These are phyloP conservation scores for Phytopythium ostracodes DNA, from an alignment of 352 stramenopile genomes.

Conservation along the genomic window DNA sequence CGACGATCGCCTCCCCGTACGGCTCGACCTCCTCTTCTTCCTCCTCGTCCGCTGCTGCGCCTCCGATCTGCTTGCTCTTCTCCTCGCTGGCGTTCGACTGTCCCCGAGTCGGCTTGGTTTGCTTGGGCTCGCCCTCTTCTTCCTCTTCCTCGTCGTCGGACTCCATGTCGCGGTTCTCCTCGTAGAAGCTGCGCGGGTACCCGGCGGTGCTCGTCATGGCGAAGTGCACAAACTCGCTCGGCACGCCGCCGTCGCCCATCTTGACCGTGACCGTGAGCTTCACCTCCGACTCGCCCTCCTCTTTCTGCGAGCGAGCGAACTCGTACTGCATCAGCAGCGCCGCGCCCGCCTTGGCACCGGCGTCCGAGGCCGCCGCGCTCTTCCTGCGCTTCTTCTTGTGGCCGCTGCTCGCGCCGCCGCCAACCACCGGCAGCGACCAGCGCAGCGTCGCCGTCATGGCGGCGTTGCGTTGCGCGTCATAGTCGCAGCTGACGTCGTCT, in stretches of 20 bases:
- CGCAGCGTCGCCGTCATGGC: slow-evolving; percentile 52
- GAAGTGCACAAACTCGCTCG: slow-evolving; percentile 56
- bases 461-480: slow-evolving; percentile 57
- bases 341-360: slow-evolving; percentile 10
- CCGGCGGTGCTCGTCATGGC: slow-evolving; percentile 39
- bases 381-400: slow-evolving; percentile 43
- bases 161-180: slow-evolving; percentile 37
- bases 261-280: slow-evolving; percentile 35
- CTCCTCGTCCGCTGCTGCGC: slow-evolving; percentile 9
- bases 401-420: slow-evolving; percentile 12
- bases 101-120: background rate
- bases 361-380: background rate
- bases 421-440: slow-evolving; percentile 35
- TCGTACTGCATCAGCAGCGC: slow-evolving; percentile 43
- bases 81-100: slow-evolving; percentile 8
- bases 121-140: slow-evolving; percentile 14
- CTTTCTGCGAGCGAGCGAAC: slow-evolving; percentile 36
- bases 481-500: slow-evolving; percentile 58
- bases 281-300: slow-evolving; percentile 35
- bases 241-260: slow-evolving; percentile 31
- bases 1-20: slow-evolving; percentile 50
- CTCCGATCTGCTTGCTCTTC: slow-evolving; percentile 14
- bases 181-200: slow-evolving; percentile 79
- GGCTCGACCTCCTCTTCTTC: slow-evolving; percentile 21
- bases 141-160: slow-evolving; percentile 29